Base-by-base conservation (phyloP, 345 rosid species). In the Turnera subulata region DNA sequence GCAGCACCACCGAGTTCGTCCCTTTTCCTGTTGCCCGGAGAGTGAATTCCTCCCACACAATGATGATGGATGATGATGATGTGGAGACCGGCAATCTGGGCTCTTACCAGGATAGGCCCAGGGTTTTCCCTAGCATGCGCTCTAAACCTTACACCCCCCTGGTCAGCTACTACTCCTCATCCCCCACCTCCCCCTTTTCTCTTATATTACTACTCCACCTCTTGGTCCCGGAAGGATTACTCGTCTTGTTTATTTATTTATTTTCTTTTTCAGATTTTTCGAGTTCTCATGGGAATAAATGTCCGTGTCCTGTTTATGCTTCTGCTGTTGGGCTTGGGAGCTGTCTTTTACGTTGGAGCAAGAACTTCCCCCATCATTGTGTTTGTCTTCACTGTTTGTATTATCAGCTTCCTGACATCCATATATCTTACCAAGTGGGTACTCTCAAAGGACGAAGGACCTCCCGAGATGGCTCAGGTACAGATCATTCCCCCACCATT, bases 391-490 rank as follows among this genome's bases (percentile, higher is more conserved):
- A 54, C 85, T 19, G 70, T 93, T 62, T 93, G 99, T 80, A 84
- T 87, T 50, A 2, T 81, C 75, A 81, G 96, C 75, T 89, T 93
- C 80, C 73, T 89, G 56, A 72, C 87, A 45, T 72, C 99, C 10
- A 20, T 78, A 40, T 87, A 85, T 82, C 91, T 93, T 53, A 63
- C 94, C 53, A 87, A 87, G 76, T 93, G 99, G 99, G 99, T 93
- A 16, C 84, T 93, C 55, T 71, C 97, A 11, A 93, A 93, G 84
- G 99, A 93, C 68, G 99, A 89, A 79, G 99, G 99, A 10, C 99
- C 99, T 74, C 87, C 94, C 20, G 97, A 93, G 82, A 93, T 93
- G 99, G 76, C 40, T 62, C 80, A 89, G 97, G 99, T 89, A 80
- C 52, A 21, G 67, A 37, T 53, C 35, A 29, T 53, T 54, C 22